Percentiles rank a stretch among this genome's conserved stretches.
These are phyloP conservation scores for Solanum ahanhuiri DNA, from an alignment of 257 asterid genomes.

Conservation along the genomic window DNA sequence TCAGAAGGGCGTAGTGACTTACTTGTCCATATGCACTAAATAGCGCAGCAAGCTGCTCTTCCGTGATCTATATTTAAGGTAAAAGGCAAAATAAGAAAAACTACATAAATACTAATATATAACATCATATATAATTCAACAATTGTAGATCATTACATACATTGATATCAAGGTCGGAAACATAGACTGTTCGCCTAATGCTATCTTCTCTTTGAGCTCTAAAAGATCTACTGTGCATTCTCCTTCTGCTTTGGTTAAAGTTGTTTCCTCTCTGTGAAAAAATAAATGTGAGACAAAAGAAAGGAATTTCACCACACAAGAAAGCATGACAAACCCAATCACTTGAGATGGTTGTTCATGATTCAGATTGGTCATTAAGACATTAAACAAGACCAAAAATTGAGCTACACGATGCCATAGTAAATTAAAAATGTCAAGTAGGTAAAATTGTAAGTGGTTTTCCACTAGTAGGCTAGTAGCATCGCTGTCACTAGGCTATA, in stretches of 20 bases:
- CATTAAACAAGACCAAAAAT: background rate
- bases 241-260: conserved; percentile 42
- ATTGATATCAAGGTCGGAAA: conserved; percentile 55
- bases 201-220: conserved; percentile 70
- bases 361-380: background rate
- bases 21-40: conserved; percentile 84
- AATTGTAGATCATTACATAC: conserved; percentile 19
- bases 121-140: background rate
- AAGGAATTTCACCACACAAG: background rate
- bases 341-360: background rate
- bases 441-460: background rate
- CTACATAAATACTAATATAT: conserved; percentile 6
- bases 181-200: conserved; percentile 64
- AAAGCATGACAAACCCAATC: background rate
- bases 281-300: background rate
- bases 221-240: conserved; percentile 38
- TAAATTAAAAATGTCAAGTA: background rate
- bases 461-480: background rate
- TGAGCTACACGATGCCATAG: background rate
- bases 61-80: conserved; percentile 49
- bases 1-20: conserved; percentile 17
- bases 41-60: conserved; percentile 85
- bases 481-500: background rate
- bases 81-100: background rate
- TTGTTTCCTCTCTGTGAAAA: conserved; percentile 43